Conservation (phyloP, 306 rosid species). For the Corylus avellana region DNA sequence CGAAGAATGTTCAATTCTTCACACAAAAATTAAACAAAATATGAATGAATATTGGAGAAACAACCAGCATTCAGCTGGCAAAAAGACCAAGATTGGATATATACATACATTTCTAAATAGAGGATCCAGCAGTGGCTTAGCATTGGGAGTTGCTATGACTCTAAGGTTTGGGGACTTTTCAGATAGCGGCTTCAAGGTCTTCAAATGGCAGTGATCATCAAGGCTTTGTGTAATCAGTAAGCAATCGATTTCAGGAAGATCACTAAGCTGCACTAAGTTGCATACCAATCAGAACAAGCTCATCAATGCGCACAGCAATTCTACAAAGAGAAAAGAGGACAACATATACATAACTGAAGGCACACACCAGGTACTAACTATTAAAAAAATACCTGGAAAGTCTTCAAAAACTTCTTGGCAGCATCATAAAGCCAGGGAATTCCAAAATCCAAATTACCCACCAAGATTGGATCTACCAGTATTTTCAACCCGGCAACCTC, state of each 20-base stretch:
- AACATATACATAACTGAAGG: conserved; percentile 18
- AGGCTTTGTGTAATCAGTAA: conserved; percentile 88
- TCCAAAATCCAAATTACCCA: conserved; percentile 97
- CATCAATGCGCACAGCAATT: conserved; percentile 10
- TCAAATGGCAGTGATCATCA: conserved; percentile 97
- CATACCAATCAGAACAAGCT: conserved; percentile 34
- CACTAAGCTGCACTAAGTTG: conserved; percentile 70
- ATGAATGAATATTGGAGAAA: neutral
- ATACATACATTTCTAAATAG: conserved; percentile 75
- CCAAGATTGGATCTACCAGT: conserved; percentile 91
- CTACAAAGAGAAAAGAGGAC: conserved; percentile 2
- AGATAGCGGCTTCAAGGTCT: conserved; percentile 75
- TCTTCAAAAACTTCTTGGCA: conserved; percentile 72
- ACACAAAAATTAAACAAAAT: neutral
- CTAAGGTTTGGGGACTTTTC: conserved; percentile 58
- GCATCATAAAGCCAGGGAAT: conserved; percentile 94
- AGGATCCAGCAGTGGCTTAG: conserved; percentile 72
- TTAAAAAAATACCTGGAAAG: conserved; percentile 61
- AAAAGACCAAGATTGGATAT: neutral
- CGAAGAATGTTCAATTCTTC: neutral
- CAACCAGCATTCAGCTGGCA: neutral
- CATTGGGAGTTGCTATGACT: conserved; percentile 86
- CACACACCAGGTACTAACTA: conserved; percentile 6
- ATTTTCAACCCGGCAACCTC: conserved; percentile 60
- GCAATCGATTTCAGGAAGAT: conserved; percentile 86